Base-by-base conservation (phyloP, 805 yeast genomes). In the Kuraishia ogatae region DNA sequence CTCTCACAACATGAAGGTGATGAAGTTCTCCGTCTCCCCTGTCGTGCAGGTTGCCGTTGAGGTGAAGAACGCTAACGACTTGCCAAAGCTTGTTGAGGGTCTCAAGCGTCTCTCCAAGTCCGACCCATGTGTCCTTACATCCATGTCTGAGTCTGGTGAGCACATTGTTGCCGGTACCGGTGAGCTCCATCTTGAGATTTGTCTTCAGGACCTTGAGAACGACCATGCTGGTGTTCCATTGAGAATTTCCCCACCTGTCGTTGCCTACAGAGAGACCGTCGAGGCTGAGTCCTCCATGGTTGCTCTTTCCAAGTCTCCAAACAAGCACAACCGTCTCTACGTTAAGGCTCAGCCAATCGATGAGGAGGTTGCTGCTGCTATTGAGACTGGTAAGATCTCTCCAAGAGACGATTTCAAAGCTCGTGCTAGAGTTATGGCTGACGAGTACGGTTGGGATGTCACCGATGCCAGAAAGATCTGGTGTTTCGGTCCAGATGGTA, bases 401-500 rank as follows among this genome's bases (percentile, higher is more conserved):
- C 89, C 98, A 76, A 87, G 93, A 80, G 98, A 93, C 72, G 99
- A 93, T 83, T 83, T 93, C 89, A 93, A 93, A 86, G 88, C 89
- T 70, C 92, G 99, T 85, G 99, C 98, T 69, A 92, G 98, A 87
- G 71, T 89, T 74, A 83, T 93, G 84, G 98, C 98, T 74, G 98
- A 93, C 77, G 97, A 94, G 77, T 94, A 78, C 87, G 97, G 93
- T 68, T 93, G 99, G 99, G 98, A 93, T 76, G 97, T 94, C 75
- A 85, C 97, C 68, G 99, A 93, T 75, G 99, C 97, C 80, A 92
- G 99, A 88, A 93, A 94, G 94, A 94, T 93, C 75, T 93, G 99
- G 99, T 90, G 97, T 88, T 93, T 93, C 91, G 99, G 99, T 83
- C 98, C 99, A 76, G 99, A 93, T 74, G 97, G 97, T 80, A 85